Evolutionary conservation across 108 stramenopile genomes (phyloP).

Genomic region (Conticribra guillardii): DNA sequence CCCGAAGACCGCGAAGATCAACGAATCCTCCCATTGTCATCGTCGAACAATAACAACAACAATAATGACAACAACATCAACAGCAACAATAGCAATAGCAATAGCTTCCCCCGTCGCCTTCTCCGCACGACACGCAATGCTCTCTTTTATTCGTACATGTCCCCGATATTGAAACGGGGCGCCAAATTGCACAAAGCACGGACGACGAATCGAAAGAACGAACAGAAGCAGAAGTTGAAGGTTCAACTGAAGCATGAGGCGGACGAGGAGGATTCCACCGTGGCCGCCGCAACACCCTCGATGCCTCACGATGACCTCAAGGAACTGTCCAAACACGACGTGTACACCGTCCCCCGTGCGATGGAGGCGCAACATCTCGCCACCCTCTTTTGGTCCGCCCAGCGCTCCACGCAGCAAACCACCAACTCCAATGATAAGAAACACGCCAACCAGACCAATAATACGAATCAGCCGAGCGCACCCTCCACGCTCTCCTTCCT

Average conservation of each 20-base stretch:
- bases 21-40: not conserved
- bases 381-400: slow-evolving; percentile 20
- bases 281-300: not conserved
- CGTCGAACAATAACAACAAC: too few relatives aligned
- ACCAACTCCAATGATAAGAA: too few relatives aligned
- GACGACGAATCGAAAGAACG: not conserved
- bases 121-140: slow-evolving; percentile 1
- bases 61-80: not conserved
- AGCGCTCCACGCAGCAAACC: too few relatives aligned
- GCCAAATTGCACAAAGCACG: slow-evolving; percentile 15
- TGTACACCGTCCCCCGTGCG: slow-evolving; percentile 54
- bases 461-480: not conserved
- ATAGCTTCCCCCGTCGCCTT: not conserved
- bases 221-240: slow-evolving; percentile 4
- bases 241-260: slow-evolving; percentile 1
- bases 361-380: slow-evolving; percentile 47
- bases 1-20: slow-evolving; percentile 22
- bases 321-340: slow-evolving; percentile 53
- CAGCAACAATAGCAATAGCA: not conserved
- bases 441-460: not conserved
- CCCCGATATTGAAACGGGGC: slow-evolving; percentile 44
- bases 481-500: slow-evolving; percentile 20
- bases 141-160: slow-evolving; percentile 62
- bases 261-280: not conserved
- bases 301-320: not conserved